A percentile compares a stretch with the other conserved stretches of the same genome.
Conservation (phyloP, 2,329 filamentous ascomycete genomes). For the Gnomoniopsis smithogilvyi region DNA sequence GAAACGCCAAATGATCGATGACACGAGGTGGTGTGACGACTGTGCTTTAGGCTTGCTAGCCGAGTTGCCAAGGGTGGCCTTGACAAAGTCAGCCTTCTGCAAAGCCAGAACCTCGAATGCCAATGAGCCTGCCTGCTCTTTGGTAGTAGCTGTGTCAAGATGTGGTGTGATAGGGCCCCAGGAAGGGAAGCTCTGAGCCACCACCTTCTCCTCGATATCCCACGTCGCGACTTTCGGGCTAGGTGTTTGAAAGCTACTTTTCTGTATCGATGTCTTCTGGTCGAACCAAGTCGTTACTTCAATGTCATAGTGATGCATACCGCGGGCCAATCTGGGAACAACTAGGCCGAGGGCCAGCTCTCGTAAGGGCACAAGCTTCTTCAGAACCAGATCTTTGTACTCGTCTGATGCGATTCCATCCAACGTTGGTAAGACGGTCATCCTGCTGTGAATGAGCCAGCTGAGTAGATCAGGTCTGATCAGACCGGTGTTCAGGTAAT, state of each 20-base stretch:
- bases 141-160: constrained; percentile 4
- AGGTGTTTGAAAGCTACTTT: constrained; percentile 40
- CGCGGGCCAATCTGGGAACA: constrained; percentile 76
- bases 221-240: constrained; percentile 56
- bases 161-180: constrained; percentile 6
- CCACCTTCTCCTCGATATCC: constrained; percentile 64
- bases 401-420: constrained; percentile 77
- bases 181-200: constrained; percentile 44
- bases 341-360: constrained; percentile 76
- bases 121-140: constrained; percentile 42
- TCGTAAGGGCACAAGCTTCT: constrained; percentile 69
- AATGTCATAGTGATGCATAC: constrained; percentile 77
- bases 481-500: constrained; percentile 81
- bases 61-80: constrained; percentile 59
- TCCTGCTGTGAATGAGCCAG: constrained; percentile 76
- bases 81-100: constrained; percentile 65
- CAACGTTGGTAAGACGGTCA: constrained; percentile 77
- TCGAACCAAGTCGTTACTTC: constrained; percentile 79
- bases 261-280: constrained; percentile 62
- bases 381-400: constrained; percentile 76
- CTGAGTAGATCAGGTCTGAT: constrained; percentile 76
- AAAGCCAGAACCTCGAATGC: constrained; percentile 65
- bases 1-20: constrained; percentile 82
- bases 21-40: constrained; percentile 61
- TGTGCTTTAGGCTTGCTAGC: constrained; percentile 55